Base-by-base conservation (phyloP, 176 grass and related monocot genomes). In the Musa itinerans region DNA sequence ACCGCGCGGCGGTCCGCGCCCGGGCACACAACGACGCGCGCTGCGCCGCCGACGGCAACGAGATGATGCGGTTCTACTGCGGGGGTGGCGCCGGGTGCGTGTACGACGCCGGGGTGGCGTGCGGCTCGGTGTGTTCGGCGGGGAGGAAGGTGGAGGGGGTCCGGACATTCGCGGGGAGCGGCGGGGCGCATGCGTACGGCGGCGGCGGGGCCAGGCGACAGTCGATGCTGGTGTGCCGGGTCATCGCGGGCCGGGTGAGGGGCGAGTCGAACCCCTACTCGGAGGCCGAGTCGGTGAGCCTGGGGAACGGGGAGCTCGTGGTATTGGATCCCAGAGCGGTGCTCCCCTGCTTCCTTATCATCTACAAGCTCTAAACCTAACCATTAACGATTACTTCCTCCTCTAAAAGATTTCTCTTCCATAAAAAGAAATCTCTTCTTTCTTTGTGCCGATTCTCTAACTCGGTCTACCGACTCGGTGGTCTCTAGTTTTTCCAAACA, bases 261-360 rank as follows among this genome's bases (percentile, higher is more conserved):
- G 12, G 13, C 75, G 61, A 65, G 21, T 53, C 15, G 54, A 65
- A 51, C 8, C 51, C 14, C 11, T 72, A 48, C 8, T 83, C 81
- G 64, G 89, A 81, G 50, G 81, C 76, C 78, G 93, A 96, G 24
- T 96, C 93, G 9, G 76, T 90, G 17, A 84, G 85, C 25, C 76
- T 73, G 63, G 87, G 77, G 14, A 88, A 90, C 80, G 81, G 85
- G 17, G 89, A 96, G 81, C 87, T 96, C 51, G 69, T 92, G 77
- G 89, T 96, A 79, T 85, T 90, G 55, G 89, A 96, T 72, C 79
- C 81, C 68, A 78, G 89, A 65, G 93, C 89, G 20, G 89, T 96
- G 53, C 93, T 96, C 61, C 93, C 93, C 2, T 96, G 93, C 83
- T 96, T 96, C 86, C 85, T 96, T 52, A 83, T 96, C 75, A 90